These are phyloP conservation scores for Tetratostichococcus sp. DNA, from an alignment of 139 green algal species.

Conservation along the genomic window DNA sequence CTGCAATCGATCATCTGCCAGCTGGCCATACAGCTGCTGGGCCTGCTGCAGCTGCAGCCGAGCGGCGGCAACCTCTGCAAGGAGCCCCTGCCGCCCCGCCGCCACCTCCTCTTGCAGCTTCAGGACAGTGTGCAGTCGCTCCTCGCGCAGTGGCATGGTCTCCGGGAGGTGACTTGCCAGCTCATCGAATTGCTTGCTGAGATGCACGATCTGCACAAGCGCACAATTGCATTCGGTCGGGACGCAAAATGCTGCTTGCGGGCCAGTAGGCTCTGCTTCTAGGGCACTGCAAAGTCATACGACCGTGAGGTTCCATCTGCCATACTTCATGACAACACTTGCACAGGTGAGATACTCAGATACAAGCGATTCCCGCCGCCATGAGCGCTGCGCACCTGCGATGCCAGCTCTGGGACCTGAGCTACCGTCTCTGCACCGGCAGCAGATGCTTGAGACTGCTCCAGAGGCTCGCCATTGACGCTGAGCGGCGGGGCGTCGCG, in stretches of 20 bases:
- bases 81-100: background rate
- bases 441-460: background rate
- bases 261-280: too few species aligned
- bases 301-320: too few species aligned
- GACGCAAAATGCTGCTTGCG: too few species aligned
- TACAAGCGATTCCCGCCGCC: too few species aligned
- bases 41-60: background rate
- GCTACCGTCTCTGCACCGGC: background rate
- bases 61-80: background rate
- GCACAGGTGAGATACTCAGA: too few species aligned
- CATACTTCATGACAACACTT: too few species aligned
- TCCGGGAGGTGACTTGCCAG: background rate
- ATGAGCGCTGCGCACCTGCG: background rate
- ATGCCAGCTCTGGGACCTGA: background rate
- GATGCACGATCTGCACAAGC: background rate
- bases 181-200: background rate
- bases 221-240: too few species aligned
- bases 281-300: too few species aligned
- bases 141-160: background rate
- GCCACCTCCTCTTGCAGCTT: background rate
- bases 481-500: background rate
- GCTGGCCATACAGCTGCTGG: background rate
- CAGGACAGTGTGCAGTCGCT: background rate
- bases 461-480: background rate
- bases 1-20: background rate